phyloP scores from a whole-genome alignment of 2,329 filamentous ascomycete species.

The Rutstroemia sydowiana region DNA sequence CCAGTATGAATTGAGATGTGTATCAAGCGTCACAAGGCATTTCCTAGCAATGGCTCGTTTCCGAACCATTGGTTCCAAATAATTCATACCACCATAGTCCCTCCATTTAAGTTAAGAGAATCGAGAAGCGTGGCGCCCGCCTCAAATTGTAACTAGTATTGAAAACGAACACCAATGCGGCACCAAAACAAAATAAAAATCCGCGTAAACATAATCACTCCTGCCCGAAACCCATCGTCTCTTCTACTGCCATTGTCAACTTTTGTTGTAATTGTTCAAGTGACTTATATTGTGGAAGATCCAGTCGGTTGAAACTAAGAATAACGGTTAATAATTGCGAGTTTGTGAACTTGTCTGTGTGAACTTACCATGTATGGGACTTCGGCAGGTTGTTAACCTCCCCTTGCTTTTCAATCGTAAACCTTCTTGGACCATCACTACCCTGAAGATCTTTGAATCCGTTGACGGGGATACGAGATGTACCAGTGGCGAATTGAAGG shows the following conservation, averaged over 20 bases:
- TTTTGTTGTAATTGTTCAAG: constrained; percentile 81
- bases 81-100: no score
- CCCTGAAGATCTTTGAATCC: constrained; percentile 99
- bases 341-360: not conserved
- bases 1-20: no score
- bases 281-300: constrained; percentile 87
- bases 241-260: constrained; percentile 93
- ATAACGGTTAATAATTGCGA: constrained; percentile 16
- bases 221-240: constrained; percentile 97
- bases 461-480: constrained; percentile 95
- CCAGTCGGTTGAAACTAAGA: constrained; percentile 87
- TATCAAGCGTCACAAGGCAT: no score
- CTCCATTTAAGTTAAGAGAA: no score
- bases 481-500: constrained; percentile 94
- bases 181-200: constrained; percentile 12
- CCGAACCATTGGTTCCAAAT: no score
- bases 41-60: no score
- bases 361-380: constrained; percentile 87
- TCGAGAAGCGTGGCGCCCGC: no score
- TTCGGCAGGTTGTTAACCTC: constrained; percentile 88
- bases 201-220: constrained; percentile 48
- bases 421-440: constrained; percentile 87
- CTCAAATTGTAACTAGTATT: constrained; percentile 14
- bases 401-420: constrained; percentile 97
- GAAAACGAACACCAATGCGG: constrained; percentile 19